Evolutionary conservation across 257 asterid species (phyloP).

Genomic region (Solanum virginianum): DNA sequence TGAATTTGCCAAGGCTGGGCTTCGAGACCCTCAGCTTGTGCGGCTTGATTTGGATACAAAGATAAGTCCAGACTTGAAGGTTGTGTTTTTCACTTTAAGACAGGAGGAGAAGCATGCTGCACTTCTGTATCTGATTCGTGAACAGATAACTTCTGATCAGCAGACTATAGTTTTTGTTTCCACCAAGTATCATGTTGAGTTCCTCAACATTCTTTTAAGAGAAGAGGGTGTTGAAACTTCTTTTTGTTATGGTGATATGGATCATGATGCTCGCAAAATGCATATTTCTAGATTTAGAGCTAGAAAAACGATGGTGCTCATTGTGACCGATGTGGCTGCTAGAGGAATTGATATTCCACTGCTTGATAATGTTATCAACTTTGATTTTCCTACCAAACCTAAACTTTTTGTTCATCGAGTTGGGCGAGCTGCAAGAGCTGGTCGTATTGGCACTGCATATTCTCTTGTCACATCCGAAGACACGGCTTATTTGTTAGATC

Average conservation of each 20-base stretch:
- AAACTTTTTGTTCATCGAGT: constrained; percentile 97
- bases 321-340: constrained; percentile 98
- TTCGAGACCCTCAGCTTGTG: constrained; percentile 86
- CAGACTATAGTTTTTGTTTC: constrained; percentile 81
- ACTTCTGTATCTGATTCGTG: constrained; percentile 69
- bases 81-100: constrained; percentile 68
- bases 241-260: constrained; percentile 97
- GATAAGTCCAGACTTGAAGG: constrained; percentile 83
- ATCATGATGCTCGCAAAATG: constrained; percentile 86
- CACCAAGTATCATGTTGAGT: constrained; percentile 91
- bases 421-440: constrained; percentile 99
- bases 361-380: constrained; percentile 88
- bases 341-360: constrained; percentile 95
- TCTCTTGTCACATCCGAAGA: constrained; percentile 82
- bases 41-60: constrained; percentile 90
- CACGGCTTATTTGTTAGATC: constrained; percentile 79
- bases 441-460: constrained; percentile 81
- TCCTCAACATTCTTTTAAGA: constrained; percentile 41
- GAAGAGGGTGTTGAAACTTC: constrained; percentile 89
- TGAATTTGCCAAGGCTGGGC: constrained; percentile 96
- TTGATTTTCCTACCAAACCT: constrained; percentile 86
- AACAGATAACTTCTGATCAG: constrained; percentile 53
- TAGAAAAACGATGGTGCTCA: constrained; percentile 78
- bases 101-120: constrained; percentile 86
- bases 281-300: constrained; percentile 69